Base-by-base conservation (phyloP, 352 stramenopile genomes). In the Phytophthora tubulina region DNA sequence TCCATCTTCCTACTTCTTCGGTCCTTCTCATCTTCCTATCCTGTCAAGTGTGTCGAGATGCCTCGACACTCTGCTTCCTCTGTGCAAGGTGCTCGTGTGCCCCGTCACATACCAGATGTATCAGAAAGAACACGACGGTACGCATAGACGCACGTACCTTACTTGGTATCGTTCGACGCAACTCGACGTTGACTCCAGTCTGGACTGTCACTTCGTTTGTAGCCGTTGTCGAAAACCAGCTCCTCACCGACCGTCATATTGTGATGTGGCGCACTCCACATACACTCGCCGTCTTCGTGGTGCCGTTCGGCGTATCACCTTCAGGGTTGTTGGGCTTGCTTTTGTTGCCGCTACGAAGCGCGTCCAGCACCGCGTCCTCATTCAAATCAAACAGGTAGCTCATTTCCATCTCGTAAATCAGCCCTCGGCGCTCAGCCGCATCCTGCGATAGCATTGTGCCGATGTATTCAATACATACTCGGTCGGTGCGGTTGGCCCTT, bases 311-410 rank as follows among this genome's bases (percentile, higher is more conserved):
- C 0, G 74, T 62, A 1, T 82, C 77, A 7, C 63, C 59, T 0
- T 70, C 63, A 66, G 98, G 92, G 68, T 97, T 96, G 13, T 89
- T 84, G 63, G 96, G 98, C 56, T 95, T 91, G 58, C 84, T 93
- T 71, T 98, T 98, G 81, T 98, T 98, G 31, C 95, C 94, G 35
- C 89, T 90, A 21, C 89, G 85, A 30, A 93, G 81, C 1, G 94
- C 93, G 67, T 98, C 96, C 30, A 98, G 70, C 33, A 93, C 85
- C 27, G 80, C 82, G 35, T 98, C 94, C 13, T 90, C 86, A 55
- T 94, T 97, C 38, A 98, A 59, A 73, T 98, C 92, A 70, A 99
- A 99, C 21, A 98, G 58, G 60, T 97, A 98, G 15, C 80, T 89
- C 68, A 81, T 86, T 58, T 91, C 86, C 41, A 84, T 69, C 70